phyloP scores from a whole-genome alignment of 1,284 basidiomycete species.

The Puccinia sorghi region DNA sequence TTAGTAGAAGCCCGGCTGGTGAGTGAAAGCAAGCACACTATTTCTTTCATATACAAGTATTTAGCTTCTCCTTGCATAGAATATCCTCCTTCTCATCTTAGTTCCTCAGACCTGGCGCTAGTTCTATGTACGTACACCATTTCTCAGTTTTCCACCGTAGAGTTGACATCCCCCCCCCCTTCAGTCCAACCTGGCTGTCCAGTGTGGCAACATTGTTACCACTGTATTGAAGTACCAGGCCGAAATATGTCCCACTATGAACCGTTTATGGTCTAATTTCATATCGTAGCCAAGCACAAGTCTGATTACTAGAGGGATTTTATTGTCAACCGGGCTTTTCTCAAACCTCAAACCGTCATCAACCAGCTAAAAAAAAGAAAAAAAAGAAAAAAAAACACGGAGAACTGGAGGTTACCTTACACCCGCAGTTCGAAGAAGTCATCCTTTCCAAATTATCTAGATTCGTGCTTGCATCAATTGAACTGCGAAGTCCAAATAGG shows the following conservation, averaged over 20 bases:
- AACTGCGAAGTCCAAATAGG: neutral
- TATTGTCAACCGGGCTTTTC: neutral
- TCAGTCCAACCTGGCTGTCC: too few relatives aligned
- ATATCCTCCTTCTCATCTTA: too few relatives aligned
- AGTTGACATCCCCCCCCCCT: too few relatives aligned
- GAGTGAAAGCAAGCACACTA: too few relatives aligned
- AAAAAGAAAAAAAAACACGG: neutral
- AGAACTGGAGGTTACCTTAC: neutral
- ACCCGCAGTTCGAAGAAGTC: conserved; percentile 3
- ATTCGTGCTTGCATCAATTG: neutral
- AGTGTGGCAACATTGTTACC: neutral
- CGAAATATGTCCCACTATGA: neutral
- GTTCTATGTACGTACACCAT: too few relatives aligned
- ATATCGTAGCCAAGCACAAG: neutral
- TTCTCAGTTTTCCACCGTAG: too few relatives aligned
- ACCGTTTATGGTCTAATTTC: neutral
- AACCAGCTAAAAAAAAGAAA: neutral
- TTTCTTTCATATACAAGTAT: too few relatives aligned
- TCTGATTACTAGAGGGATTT: neutral
- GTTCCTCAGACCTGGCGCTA: neutral
- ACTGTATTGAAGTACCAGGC: neutral
- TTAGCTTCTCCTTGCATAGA: too few relatives aligned
- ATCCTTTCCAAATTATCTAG: too few relatives aligned
- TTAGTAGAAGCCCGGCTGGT: too few relatives aligned
- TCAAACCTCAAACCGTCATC: neutral